Base-by-base conservation (phyloP, 2,329 filamentous ascomycete species). In the Colletotrichum tabaci region DNA sequence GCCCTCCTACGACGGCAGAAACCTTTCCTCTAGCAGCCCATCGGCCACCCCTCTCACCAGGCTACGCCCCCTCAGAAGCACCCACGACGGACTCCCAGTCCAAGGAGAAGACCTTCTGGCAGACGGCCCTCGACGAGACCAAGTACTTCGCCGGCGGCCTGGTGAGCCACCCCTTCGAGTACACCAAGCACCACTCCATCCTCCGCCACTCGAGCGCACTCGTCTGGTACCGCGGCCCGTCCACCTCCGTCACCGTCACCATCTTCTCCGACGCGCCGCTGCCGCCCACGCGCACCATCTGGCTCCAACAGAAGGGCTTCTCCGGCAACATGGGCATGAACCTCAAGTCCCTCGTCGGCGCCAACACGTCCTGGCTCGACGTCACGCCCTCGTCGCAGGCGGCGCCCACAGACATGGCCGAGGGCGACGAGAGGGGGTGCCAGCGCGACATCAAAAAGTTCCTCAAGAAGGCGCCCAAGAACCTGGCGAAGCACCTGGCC, bases 281-380 rank as follows among this genome's bases (percentile, higher is more conserved):
- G 0, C 90, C 91, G 0, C 65, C 80, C 0, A 85, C 87, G 30
- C 86, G 92, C 8, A 89, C 88, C 0, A 78, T 93, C 16, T 94
- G 90, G 89, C 81, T 94, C 35, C 92, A 94, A 81, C 87, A 87
- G 70, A 91, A 90, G 74, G 92, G 92, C 2, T 93, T 85, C 81
- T 90, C 89, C 0, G 92, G 92, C 5, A 91, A 91, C 76, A 86
- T 90, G 60, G 92, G 92, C 21, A 92, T 94, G 88, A 86, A 86
- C 8, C 82, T 91, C 38, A 92, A 92, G 77, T 88, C 90, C 0
- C 79, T 93, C 1, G 81, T 93, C 46, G 88, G 90, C 9, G 85
- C 87, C 0, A 88, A 86, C 15, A 84, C 85, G 9, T 85, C 82
- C 75, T 94, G 92, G 92, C 82, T 93, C 15, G 87, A 94, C 69